These are phyloP conservation scores for Podospora fimiseda DNA, from an alignment of 495 filamentous ascomycete genomes.

Conservation along the genomic window DNA sequence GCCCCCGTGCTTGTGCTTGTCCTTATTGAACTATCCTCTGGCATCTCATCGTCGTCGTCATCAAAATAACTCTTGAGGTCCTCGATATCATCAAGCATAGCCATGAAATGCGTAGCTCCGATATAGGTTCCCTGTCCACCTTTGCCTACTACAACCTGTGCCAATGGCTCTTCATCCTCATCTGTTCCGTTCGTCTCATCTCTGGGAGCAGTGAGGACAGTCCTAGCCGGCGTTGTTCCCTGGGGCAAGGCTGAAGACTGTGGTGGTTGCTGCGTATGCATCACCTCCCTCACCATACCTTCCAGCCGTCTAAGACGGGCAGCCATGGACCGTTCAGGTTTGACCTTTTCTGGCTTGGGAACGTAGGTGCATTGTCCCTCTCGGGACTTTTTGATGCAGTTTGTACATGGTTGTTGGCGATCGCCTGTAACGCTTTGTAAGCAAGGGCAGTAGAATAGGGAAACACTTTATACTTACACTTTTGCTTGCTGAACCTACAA, in stretches of 20 bases:
- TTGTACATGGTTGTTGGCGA: conserved; percentile 23
- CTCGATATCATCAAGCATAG: conserved; percentile 49
- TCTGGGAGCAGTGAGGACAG: conserved; percentile 4
- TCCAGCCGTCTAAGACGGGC: conserved; percentile 48
- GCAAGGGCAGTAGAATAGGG: too few relatives aligned
- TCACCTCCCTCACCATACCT: conserved; percentile 45
- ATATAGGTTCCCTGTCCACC: conserved; percentile 34
- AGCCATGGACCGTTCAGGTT: conserved; percentile 39
- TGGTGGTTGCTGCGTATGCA: conserved; percentile 26
- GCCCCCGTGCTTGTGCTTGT: too few relatives aligned
- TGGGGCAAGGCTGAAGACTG: conserved; percentile 17
- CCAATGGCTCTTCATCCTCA: not conserved
- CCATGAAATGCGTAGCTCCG: conserved; percentile 50
- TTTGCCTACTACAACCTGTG: conserved; percentile 32
- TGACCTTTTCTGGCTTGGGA: conserved; percentile 32
- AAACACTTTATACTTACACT: conserved; percentile 28
- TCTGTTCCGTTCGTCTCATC: not conserved
- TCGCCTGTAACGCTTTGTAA: too few relatives aligned
- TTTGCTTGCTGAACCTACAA: conserved; percentile 40
- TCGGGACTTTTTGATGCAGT: conserved; percentile 42
- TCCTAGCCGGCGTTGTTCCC: not conserved
- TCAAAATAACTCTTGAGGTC: conserved; percentile 42
- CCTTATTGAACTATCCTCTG: not conserved
- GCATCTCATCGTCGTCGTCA: conserved; percentile 23
- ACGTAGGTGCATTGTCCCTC: conserved; percentile 40